A percentile compares a stretch with the other conserved stretches of the same genome.
These are phyloP conservation scores for Monilinia fructicola DNA, from an alignment of 2,329 filamentous ascomycete genomes.

Conservation along the genomic window DNA sequence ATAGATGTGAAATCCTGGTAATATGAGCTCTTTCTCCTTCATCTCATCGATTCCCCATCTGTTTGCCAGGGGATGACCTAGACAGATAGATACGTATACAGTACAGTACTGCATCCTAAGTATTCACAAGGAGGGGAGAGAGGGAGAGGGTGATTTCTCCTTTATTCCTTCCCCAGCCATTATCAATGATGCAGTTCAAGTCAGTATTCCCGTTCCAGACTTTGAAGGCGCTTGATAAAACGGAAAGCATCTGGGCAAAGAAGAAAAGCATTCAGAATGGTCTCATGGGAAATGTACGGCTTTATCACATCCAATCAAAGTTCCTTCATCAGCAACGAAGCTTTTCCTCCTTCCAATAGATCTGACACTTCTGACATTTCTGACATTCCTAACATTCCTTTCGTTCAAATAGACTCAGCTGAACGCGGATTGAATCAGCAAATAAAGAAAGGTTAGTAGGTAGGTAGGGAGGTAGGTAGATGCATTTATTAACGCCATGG, in stretches of 20 bases:
- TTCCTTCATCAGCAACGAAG: not conserved
- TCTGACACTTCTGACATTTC: not conserved
- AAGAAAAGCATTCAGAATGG: not conserved
- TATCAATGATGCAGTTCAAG: not conserved
- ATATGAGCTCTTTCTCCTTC: not conserved
- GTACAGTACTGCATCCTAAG: too few relatives aligned
- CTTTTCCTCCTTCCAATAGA: too few relatives aligned
- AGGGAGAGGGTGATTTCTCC: too few relatives aligned
- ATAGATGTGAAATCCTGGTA: not conserved
- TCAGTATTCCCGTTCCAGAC: constrained; percentile 1
- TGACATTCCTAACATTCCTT: constrained; percentile 7
- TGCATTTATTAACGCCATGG: constrained; percentile 2
- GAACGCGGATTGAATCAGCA: too few relatives aligned
- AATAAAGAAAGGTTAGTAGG: not conserved
- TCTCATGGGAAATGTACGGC: not conserved
- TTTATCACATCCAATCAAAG: constrained; percentile 13
- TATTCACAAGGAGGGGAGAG: not conserved
- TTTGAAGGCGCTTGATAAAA: not conserved
- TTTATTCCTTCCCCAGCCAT: constrained; percentile 12
- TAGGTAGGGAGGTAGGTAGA: too few relatives aligned
- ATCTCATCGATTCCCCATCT: not conserved
- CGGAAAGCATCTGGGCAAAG: constrained; percentile 1
- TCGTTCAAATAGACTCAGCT: not conserved
- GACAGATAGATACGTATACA: too few relatives aligned
- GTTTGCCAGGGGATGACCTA: not conserved